These are phyloP conservation scores for Kockiozyma suomiensis DNA, from an alignment of 805 yeast species.

Conservation along the genomic window DNA sequence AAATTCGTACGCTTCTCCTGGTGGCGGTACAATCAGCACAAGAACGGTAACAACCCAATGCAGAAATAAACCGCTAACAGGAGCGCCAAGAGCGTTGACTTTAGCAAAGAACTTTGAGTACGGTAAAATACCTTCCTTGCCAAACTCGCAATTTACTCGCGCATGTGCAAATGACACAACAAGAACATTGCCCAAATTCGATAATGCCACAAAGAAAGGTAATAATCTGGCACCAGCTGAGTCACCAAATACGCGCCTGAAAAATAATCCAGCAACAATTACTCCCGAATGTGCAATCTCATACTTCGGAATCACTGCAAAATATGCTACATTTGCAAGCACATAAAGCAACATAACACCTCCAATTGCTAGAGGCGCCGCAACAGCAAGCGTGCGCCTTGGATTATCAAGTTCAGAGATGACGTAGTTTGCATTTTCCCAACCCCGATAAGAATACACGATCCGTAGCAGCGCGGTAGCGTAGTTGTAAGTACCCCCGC, in stretches of 20 bases:
- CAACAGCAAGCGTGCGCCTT: conserved; percentile 56
- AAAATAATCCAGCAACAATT: conserved; percentile 64
- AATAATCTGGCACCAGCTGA: conserved; percentile 53
- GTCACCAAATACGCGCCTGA: conserved; percentile 60
- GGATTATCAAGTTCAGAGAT: conserved; percentile 62
- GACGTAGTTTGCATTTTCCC: conserved; percentile 71
- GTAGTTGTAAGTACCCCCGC: conserved; percentile 52
- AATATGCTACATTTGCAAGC: conserved; percentile 60
- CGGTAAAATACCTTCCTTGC: conserved; percentile 54
- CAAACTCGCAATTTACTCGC: conserved; percentile 60
- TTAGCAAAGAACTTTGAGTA: conserved; percentile 52
- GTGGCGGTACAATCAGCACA: conserved; percentile 60
- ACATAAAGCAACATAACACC: conserved; percentile 57
- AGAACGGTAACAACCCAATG: conserved; percentile 61
- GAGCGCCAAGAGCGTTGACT: conserved; percentile 45
- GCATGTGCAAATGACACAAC: conserved; percentile 67
- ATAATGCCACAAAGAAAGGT: conserved; percentile 61
- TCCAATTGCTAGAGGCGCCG: conserved; percentile 62
- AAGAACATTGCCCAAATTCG: conserved; percentile 65
- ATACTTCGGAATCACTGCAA: conserved; percentile 52
- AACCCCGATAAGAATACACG: conserved; percentile 66
- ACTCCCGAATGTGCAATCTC: conserved; percentile 57
- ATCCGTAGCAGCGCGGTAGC: conserved; percentile 62
- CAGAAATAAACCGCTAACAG: conserved; percentile 50
- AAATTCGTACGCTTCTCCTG: conserved; percentile 64